Conservation (phyloP, 2,329 filamentous ascomycete species). For the Rutstroemia sydowiana region DNA sequence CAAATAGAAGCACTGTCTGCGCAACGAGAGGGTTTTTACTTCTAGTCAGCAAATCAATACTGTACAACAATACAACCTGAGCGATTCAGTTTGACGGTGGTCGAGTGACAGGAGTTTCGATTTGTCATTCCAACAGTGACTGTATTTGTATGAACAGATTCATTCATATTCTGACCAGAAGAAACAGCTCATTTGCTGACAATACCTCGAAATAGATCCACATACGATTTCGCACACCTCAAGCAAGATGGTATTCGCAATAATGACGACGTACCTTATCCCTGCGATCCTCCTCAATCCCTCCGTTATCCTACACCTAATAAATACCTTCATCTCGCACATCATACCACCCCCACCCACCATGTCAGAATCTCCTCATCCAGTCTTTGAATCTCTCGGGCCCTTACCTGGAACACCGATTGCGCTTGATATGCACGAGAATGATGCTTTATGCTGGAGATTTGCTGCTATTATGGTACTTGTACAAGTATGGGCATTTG, state of each 20-base stretch:
- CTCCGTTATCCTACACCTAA: constrained; percentile 32
- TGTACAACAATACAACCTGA: not conserved
- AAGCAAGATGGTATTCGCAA: constrained; percentile 24
- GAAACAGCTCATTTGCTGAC: not conserved
- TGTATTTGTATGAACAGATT: too few relatives aligned
- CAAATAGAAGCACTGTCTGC: not conserved
- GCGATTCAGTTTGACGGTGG: too few relatives aligned
- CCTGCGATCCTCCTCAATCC: constrained; percentile 35
- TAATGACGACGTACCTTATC: constrained; percentile 26
- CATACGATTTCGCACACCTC: not conserved
- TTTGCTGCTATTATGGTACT: constrained; percentile 34
- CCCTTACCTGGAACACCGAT: constrained; percentile 26
- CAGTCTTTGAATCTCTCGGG: constrained; percentile 25
- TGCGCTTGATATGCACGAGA: constrained; percentile 32
- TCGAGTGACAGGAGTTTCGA: too few relatives aligned
- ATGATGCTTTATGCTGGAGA: constrained; percentile 33
- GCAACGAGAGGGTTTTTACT: not conserved
- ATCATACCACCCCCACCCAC: constrained; percentile 27
- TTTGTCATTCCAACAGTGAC: not conserved
- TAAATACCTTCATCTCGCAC: constrained; percentile 34
- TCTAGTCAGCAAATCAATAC: not conserved
- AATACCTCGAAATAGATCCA: not conserved
- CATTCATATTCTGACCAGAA: not conserved
- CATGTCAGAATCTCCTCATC: constrained; percentile 24
- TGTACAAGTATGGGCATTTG: constrained; percentile 31